Percentiles rank a stretch among this genome's conserved stretches.
These are phyloP conservation scores for Tylopilus sp. DNA, from an alignment of 768 basidiomycete genomes.

Conservation along the genomic window DNA sequence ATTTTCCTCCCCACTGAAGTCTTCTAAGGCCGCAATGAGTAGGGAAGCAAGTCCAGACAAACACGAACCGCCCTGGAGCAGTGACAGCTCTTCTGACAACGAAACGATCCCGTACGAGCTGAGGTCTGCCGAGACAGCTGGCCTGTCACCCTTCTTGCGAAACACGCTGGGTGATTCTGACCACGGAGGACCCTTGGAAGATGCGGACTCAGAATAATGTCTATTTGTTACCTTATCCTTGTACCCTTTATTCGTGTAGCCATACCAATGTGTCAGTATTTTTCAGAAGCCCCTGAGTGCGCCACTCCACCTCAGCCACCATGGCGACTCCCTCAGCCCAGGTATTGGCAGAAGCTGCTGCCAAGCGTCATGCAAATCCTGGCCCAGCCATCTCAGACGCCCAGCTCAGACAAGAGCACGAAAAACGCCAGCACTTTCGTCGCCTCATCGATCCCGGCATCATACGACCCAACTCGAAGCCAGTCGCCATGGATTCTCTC, in stretches of 20 bases:
- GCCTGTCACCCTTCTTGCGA: slow-evolving; percentile 5
- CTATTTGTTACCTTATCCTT: background rate
- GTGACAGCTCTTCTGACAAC: slow-evolving; percentile 57
- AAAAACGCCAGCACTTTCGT: slow-evolving; percentile 67
- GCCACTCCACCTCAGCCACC: background rate
- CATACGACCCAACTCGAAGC: slow-evolving; percentile 61
- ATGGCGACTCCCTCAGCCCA: slow-evolving; percentile 21
- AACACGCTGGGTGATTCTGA: slow-evolving; percentile 17
- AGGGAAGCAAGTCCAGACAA: slow-evolving; percentile 29
- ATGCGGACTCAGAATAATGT: slow-evolving; percentile 22
- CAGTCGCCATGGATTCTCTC: slow-evolving; percentile 56
- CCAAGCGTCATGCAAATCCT: slow-evolving; percentile 18
- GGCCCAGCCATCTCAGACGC: background rate
- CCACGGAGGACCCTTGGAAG: slow-evolving; percentile 15
- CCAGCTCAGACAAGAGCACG: slow-evolving; percentile 46
- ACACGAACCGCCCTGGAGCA: slow-evolving; percentile 49
- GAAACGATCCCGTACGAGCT: slow-evolving; percentile 20
- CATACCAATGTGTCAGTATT: background rate
- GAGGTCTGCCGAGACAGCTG: slow-evolving; percentile 6
- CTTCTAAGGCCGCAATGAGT: slow-evolving; percentile 18
- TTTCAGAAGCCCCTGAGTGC: slow-evolving; percentile 19
- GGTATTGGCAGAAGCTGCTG: slow-evolving; percentile 28
- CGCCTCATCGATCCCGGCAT: slow-evolving; percentile 80
- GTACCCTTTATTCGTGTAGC: background rate
- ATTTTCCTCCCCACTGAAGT: slow-evolving; percentile 28